Conservation (phyloP, 331 rosid species). For the Ulmus americana region DNA sequence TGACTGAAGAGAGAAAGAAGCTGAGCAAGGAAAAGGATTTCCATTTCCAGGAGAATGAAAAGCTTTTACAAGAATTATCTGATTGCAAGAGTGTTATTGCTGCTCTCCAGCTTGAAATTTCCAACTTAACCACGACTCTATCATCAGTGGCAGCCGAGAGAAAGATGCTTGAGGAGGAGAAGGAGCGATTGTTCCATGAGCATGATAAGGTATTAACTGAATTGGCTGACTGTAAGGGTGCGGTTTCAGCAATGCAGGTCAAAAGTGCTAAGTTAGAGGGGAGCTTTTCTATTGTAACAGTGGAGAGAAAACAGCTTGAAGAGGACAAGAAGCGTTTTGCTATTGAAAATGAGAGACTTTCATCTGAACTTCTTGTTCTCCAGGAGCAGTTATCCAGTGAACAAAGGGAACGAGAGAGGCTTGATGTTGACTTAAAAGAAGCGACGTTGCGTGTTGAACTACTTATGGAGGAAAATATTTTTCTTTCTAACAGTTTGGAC, state of each 20-base stretch:
- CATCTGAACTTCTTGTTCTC: conserved; percentile 45
- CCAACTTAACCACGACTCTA: conserved; percentile 40
- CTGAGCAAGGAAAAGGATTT: conserved; percentile 50
- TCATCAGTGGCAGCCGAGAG: conserved; percentile 47
- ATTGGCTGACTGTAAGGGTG: conserved; percentile 43
- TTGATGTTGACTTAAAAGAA: conserved; percentile 52
- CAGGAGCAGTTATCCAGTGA: conserved; percentile 45
- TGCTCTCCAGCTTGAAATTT: conserved; percentile 49
- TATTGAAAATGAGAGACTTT: conserved; percentile 48
- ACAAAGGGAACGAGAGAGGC: conserved; percentile 40
- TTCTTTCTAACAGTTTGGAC: conserved; percentile 49
- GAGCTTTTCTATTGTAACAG: conserved; percentile 44
- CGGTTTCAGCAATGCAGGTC: conserved; percentile 43
- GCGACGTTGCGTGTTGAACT: conserved; percentile 42
- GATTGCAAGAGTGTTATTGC: conserved; percentile 36
- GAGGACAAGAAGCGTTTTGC: conserved; percentile 44
- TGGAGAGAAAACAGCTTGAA: conserved; percentile 46
- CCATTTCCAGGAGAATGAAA: conserved; percentile 47
- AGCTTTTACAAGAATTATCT: conserved; percentile 47
- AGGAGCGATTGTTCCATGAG: conserved; percentile 42
- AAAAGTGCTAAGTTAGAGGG: conserved; percentile 48
- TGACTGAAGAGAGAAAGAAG: conserved; percentile 43
- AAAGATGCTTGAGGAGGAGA: conserved; percentile 42
- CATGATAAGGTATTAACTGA: conserved; percentile 45
- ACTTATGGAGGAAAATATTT: conserved; percentile 52